Conservation (phyloP, 352 stramenopile species). For the Pythium dissotocum region DNA sequence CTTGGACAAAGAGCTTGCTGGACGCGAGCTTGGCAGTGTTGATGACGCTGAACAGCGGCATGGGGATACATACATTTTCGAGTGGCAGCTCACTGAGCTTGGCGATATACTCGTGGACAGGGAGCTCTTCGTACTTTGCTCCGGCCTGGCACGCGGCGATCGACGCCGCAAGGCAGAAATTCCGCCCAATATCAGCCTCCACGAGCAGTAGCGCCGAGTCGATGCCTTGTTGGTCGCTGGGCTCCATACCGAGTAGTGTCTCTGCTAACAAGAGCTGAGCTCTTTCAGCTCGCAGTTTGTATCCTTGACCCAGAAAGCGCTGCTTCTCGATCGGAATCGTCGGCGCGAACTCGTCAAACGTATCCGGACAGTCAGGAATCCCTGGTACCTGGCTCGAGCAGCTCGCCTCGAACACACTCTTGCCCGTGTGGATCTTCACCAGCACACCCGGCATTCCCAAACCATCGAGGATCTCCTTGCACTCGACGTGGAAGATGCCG, state of each 20-base stretch:
- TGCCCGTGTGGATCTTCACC: constrained; percentile 65
- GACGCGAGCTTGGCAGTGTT: constrained; percentile 65
- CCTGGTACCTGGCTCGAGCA: constrained; percentile 42
- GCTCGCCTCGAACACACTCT: constrained; percentile 60
- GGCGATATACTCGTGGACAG: constrained; percentile 59
- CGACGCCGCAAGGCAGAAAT: constrained; percentile 60
- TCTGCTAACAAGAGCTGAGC: constrained; percentile 42
- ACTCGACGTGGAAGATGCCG: constrained; percentile 68
- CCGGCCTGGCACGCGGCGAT: constrained; percentile 64
- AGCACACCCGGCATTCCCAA: constrained; percentile 42
- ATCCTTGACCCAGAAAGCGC: constrained; percentile 43
- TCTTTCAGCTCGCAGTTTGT: constrained; percentile 33
- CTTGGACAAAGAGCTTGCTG: constrained; percentile 69
- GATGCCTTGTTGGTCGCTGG: constrained; percentile 46
- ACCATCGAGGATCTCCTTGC: constrained; percentile 51
- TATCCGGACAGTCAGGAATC: constrained; percentile 37
- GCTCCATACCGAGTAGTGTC: constrained; percentile 43
- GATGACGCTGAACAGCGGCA: constrained; percentile 74
- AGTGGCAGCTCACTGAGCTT: constrained; percentile 42
- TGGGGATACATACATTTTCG: constrained; percentile 54
- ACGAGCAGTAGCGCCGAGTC: constrained; percentile 41
- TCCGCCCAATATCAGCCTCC: constrained; percentile 50
- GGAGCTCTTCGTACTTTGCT: constrained; percentile 54
- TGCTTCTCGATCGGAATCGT: constrained; percentile 36
- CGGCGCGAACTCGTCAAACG: constrained; percentile 30